Percentiles rank a stretch among this genome's conserved stretches.
Evolutionary conservation across 2,329 filamentous ascomycete genomes (phyloP).

Genomic region (Fusarium newnesense): DNA sequence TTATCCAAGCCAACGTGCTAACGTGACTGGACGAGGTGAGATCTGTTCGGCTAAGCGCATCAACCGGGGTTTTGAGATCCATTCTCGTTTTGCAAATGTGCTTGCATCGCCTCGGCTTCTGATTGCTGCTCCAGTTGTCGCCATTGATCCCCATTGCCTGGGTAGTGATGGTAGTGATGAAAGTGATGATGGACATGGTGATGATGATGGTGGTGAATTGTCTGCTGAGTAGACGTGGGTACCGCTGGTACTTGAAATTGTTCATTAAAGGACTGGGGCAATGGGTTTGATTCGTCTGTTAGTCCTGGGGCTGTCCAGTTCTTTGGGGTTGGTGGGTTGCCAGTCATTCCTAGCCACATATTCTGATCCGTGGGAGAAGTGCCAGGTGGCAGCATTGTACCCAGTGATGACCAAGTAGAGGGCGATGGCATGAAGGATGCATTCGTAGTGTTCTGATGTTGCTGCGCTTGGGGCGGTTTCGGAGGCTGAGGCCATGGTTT

Average conservation of each 20-base stretch:
- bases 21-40: not conserved
- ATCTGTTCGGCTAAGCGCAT: not conserved
- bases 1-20: not conserved
- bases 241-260: constrained; percentile 24
- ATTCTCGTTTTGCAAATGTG: constrained; percentile 17
- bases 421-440: constrained; percentile 22
- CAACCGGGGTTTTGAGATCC: constrained; percentile 22
- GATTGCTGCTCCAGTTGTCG: constrained; percentile 32
- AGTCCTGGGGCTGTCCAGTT: constrained; percentile 21
- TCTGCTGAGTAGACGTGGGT: constrained; percentile 15
- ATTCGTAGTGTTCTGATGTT: not conserved
- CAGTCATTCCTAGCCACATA: constrained; percentile 24
- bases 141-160: constrained; percentile 23
- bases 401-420: constrained; percentile 27
- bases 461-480: not conserved
- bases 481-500: constrained; percentile 18
- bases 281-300: constrained; percentile 2
- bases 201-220: constrained; percentile 31
- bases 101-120: constrained; percentile 32
- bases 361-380: constrained; percentile 17
- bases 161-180: constrained; percentile 37
- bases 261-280: constrained; percentile 12
- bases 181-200: constrained; percentile 39
- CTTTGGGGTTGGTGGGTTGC: constrained; percentile 12
- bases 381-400: constrained; percentile 22